Evolutionary conservation across 2,329 filamentous ascomycete genomes (phyloP).

Genomic region (Ophiostoma fasciatum): DNA sequence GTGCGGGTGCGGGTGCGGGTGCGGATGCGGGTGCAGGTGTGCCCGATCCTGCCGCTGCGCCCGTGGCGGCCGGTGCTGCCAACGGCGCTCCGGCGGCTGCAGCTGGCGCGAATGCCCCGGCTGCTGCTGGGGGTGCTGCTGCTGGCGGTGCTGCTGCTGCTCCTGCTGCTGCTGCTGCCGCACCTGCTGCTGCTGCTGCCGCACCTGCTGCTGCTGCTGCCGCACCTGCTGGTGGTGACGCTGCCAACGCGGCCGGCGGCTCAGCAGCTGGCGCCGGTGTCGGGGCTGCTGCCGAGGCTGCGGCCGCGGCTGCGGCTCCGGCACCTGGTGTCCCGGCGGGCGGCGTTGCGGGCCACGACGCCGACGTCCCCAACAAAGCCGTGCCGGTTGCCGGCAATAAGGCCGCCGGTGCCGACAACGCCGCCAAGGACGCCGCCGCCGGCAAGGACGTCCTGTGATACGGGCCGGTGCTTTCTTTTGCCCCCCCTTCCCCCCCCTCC

Average conservation of each 20-base stretch:
- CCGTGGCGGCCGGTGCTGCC: slow-evolving; percentile 20
- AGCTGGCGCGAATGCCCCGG: background rate
- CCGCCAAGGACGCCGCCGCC: slow-evolving; percentile 1
- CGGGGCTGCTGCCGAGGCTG: background rate
- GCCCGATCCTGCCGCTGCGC: background rate
- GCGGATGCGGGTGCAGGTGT: background rate
- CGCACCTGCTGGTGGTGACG: slow-evolving; percentile 1
- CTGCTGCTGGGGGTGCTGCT: slow-evolving; percentile 4
- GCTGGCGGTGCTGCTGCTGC: background rate
- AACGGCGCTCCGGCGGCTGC: slow-evolving; percentile 3
- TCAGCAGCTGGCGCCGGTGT: background rate
- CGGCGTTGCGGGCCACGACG: background rate
- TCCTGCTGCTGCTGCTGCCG: background rate
- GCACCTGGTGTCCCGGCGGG: background rate
- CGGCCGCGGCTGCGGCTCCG: background rate
- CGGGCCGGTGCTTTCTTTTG: no score
- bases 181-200: background rate
- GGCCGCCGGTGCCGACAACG: background rate
- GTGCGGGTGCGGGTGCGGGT: background rate
- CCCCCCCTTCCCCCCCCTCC: no score
- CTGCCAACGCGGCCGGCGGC: background rate
- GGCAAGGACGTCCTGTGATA: slow-evolving; percentile 5
- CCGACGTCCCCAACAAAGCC: background rate
- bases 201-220: background rate
- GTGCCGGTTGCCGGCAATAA: slow-evolving; percentile 3